phyloP scores from a whole-genome alignment of 2,329 filamentous ascomycete genomes.

The Cladosporium colombiae region DNA sequence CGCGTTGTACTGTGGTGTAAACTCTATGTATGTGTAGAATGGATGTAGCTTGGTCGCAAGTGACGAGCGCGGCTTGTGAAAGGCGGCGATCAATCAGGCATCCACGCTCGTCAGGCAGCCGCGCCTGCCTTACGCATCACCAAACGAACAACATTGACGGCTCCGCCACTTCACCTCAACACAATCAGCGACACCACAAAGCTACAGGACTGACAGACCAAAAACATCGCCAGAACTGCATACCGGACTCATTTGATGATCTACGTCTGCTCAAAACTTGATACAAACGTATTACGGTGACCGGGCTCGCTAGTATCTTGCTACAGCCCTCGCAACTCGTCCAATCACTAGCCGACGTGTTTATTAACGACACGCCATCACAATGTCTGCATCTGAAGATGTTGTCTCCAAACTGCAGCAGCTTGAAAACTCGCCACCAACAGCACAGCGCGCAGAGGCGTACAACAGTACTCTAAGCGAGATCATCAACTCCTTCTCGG shows the following conservation, averaged over 20 bases:
- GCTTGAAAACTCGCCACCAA: constrained; percentile 11
- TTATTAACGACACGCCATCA: not conserved
- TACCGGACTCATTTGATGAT: not conserved
- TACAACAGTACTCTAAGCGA: constrained; percentile 61
- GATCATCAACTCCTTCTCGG: constrained; percentile 51
- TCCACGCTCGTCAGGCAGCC: not conserved
- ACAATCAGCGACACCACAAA: not conserved
- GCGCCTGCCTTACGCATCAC: not conserved
- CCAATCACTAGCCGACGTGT: not conserved
- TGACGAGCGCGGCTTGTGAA: not conserved
- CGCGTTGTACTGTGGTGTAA: not conserved
- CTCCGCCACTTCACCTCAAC: not conserved
- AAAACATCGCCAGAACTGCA: not conserved
- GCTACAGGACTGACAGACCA: not conserved
- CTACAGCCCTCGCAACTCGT: not conserved
- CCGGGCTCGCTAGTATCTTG: not conserved
- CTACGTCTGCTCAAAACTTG: not conserved
- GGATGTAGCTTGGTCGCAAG: not conserved
- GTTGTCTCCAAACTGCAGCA: constrained; percentile 10
- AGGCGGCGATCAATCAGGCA: not conserved
- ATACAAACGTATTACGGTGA: not conserved
- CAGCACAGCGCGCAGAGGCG: constrained; percentile 43
- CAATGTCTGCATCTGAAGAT: constrained; percentile 12
- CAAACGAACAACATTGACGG: not conserved
- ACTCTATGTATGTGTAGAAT: constrained; percentile 1